Evolutionary conservation across 1,139 yeast species (phyloP).

Genomic region (Nematodospora anomalae): DNA sequence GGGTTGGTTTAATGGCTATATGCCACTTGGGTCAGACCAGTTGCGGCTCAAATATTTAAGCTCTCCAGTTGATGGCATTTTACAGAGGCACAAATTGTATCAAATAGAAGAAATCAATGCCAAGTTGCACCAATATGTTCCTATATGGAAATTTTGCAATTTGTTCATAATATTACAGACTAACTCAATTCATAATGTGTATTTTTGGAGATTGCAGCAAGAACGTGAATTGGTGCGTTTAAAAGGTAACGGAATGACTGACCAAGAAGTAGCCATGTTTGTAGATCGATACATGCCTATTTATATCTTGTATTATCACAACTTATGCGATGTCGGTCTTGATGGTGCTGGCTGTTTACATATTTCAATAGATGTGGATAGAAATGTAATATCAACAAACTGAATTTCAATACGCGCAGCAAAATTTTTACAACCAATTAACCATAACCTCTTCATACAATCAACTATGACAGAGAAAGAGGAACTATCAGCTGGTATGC

Average conservation of each 20-base stretch:
- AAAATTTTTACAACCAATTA: not conserved
- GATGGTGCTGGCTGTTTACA: constrained; percentile 9
- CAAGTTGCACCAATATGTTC: constrained; percentile 47
- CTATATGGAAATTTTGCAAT: constrained; percentile 61
- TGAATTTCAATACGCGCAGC: not conserved
- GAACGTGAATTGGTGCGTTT: constrained; percentile 62
- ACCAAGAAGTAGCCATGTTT: constrained; percentile 61
- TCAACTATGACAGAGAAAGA: constrained; percentile 3
- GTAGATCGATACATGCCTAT: constrained; percentile 87
- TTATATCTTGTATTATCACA: constrained; percentile 65
- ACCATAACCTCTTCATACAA: not conserved
- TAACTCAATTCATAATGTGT: constrained; percentile 58
- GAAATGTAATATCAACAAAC: constrained; percentile 8
- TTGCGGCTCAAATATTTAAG: constrained; percentile 24
- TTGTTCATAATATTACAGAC: constrained; percentile 63
- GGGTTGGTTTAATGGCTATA: constrained; percentile 93
- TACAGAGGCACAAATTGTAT: constrained; percentile 25
- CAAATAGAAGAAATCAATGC: constrained; percentile 49
- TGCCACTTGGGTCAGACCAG: constrained; percentile 33
- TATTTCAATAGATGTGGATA: constrained; percentile 11
- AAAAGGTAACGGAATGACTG: constrained; percentile 78
- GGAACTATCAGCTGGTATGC: constrained; percentile 16
- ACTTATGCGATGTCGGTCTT: constrained; percentile 25
- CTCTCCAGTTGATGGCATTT: constrained; percentile 19
- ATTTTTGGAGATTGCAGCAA: constrained; percentile 81